phyloP scores from a whole-genome alignment of 1,284 basidiomycete genomes.

The Wallemia mellicola region DNA sequence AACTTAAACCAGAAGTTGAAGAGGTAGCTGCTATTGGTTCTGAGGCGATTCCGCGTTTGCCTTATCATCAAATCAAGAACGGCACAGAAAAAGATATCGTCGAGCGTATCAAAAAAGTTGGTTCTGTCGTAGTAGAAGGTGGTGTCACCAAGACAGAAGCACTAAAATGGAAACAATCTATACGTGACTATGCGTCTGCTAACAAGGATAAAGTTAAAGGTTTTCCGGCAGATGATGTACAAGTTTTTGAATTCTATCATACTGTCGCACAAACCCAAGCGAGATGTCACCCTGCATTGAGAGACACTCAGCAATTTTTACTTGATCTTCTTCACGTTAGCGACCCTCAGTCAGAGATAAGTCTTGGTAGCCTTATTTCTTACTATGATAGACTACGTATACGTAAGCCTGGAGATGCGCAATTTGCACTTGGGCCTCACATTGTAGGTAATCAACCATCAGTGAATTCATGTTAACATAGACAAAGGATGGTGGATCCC shows the following conservation, averaged over 20 bases:
- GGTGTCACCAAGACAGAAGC: slow-evolving; percentile 28
- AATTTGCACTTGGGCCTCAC: slow-evolving; percentile 41
- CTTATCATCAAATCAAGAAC: slow-evolving; percentile 22
- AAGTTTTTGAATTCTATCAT: slow-evolving; percentile 41
- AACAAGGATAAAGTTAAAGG: slow-evolving; percentile 29
- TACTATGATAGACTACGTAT: slow-evolving; percentile 51
- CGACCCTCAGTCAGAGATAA: slow-evolving; percentile 20
- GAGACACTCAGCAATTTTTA: slow-evolving; percentile 18
- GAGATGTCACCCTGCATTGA: slow-evolving; percentile 4
- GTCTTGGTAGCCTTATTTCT: slow-evolving; percentile 28
- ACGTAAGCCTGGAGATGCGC: slow-evolving; percentile 34
- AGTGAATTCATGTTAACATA: too few relatives aligned
- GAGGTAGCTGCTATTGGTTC: slow-evolving; percentile 17
- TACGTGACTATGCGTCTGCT: slow-evolving; percentile 25
- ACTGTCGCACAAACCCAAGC: slow-evolving; percentile 24
- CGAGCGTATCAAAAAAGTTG: slow-evolving; percentile 23
- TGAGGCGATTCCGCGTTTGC: slow-evolving; percentile 28
- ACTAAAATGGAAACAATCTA: slow-evolving; percentile 26
- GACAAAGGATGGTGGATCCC: slow-evolving; percentile 33
- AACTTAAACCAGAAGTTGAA: slow-evolving; percentile 20
- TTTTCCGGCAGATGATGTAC: slow-evolving; percentile 32
- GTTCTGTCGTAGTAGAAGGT: slow-evolving; percentile 29
- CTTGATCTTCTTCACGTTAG: slow-evolving; percentile 28
- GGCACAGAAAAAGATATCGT: slow-evolving; percentile 18
- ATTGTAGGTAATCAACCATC: too few relatives aligned